These are phyloP conservation scores for Raffaelea ambrosiae DNA, from an alignment of 2,329 filamentous ascomycete species.

Conservation along the genomic window DNA sequence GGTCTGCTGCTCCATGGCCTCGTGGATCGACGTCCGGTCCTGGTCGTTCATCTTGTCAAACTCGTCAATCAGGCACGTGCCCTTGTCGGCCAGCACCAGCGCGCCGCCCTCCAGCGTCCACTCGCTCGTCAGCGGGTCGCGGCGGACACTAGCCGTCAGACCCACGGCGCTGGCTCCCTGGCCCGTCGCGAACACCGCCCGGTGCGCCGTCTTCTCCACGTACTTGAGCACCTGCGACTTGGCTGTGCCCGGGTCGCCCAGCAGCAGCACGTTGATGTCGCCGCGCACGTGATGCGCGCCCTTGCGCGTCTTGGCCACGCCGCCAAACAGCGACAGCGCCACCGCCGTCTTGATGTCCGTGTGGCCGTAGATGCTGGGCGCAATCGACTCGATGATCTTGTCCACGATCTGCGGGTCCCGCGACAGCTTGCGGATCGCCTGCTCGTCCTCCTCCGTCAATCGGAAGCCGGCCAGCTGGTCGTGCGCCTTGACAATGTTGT, in stretches of 20 bases:
- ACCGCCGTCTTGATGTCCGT: slow-evolving; percentile 95
- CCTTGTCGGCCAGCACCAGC: slow-evolving; percentile 86
- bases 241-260: slow-evolving; percentile 94
- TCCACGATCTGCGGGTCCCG: slow-evolving; percentile 88
- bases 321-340: slow-evolving; percentile 87
- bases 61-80: slow-evolving; percentile 94
- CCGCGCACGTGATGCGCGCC: slow-evolving; percentile 87
- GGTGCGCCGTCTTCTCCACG: slow-evolving; percentile 92
- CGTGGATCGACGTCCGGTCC: slow-evolving; percentile 95
- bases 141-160: slow-evolving; percentile 92
- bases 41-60: slow-evolving; percentile 99
- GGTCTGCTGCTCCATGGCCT: slow-evolving; percentile 99
- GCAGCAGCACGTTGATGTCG: slow-evolving; percentile 93
- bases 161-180: slow-evolving; percentile 96
- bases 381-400: slow-evolving; percentile 86
- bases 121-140: slow-evolving; percentile 89
- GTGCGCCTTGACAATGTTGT: slow-evolving; percentile 93
- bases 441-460: slow-evolving; percentile 90
- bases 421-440: slow-evolving; percentile 77
- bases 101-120: slow-evolving; percentile 97
- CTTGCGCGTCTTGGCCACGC: slow-evolving; percentile 83
- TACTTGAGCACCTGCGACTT: slow-evolving; percentile 98
- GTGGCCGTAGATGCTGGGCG: slow-evolving; percentile 95
- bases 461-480: slow-evolving; percentile 96
- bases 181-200: slow-evolving; percentile 94